phyloP scores from a whole-genome alignment of 192 early-diverging fungal genomes.

The Fimicolochytrium jonesii region DNA sequence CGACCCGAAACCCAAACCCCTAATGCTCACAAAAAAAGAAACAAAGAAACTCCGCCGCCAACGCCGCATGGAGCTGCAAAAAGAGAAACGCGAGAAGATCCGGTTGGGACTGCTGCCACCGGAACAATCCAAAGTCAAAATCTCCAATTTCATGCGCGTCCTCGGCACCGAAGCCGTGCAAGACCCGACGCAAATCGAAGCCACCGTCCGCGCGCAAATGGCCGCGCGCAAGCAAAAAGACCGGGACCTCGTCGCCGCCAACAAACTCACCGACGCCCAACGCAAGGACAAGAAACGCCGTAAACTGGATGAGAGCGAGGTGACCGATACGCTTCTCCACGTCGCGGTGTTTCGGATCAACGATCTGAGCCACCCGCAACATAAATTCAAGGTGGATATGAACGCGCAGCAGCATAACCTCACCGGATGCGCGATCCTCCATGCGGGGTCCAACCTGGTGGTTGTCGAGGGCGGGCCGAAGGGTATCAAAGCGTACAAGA shows the following conservation, averaged over 20 bases:
- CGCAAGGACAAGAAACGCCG: constrained; percentile 66
- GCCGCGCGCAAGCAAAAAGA: constrained; percentile 73
- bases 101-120: constrained; percentile 88
- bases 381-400: constrained; percentile 82
- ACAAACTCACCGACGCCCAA: constrained; percentile 87
- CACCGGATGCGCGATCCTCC: constrained; percentile 75
- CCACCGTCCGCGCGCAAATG: constrained; percentile 84
- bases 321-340: constrained; percentile 57
- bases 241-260: constrained; percentile 74
- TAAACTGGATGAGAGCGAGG: constrained; percentile 68
- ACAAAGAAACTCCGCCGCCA: constrained; percentile 91
- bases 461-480: constrained; percentile 92
- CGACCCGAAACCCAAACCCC: constrained; percentile 52
- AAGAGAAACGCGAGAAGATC: constrained; percentile 94
- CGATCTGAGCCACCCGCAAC: constrained; percentile 74
- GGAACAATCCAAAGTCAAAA: constrained; percentile 85
- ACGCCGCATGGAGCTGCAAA: constrained; percentile 72
- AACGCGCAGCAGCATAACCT: constrained; percentile 85
- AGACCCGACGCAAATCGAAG: constrained; percentile 93
- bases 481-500: constrained; percentile 87
- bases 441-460: constrained; percentile 72
- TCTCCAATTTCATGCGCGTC: constrained; percentile 92
- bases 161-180: constrained; percentile 92
- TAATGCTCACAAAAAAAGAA: constrained; percentile 86
- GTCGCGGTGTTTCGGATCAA: constrained; percentile 83